Conservation (phyloP, 2,329 filamentous ascomycete genomes). For the Pseudogymnoascus sp. region DNA sequence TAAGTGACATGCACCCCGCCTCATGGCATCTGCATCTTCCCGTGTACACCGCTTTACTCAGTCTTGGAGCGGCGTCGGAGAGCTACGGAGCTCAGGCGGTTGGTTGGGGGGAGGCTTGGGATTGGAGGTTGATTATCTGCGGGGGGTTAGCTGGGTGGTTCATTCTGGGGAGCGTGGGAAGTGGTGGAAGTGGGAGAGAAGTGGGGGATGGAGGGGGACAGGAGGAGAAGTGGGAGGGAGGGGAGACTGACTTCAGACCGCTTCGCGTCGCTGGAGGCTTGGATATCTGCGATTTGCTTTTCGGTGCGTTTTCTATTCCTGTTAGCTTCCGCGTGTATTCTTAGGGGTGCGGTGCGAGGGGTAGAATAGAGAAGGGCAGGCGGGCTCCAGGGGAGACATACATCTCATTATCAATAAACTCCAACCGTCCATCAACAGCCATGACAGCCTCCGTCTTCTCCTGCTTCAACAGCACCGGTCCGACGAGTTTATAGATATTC, state of each 20-base stretch:
- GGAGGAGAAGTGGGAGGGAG: neutral
- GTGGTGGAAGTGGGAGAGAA: neutral
- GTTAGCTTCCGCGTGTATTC: neutral
- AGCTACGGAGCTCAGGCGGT: neutral
- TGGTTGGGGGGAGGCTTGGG: neutral
- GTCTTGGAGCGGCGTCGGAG: neutral
- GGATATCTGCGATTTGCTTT: conserved; percentile 52
- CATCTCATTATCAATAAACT: conserved; percentile 94
- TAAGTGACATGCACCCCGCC: neutral
- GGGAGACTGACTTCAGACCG: conserved; percentile 49
- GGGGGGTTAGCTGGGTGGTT: neutral
- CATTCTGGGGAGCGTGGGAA: neutral
- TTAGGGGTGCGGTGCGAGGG: no score
- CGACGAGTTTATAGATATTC: conserved; percentile 91
- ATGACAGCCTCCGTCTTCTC: conserved; percentile 83
- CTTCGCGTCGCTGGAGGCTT: conserved; percentile 55
- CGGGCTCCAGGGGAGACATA: no score
- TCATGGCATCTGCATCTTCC: neutral
- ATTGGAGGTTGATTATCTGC: conserved; percentile 2
- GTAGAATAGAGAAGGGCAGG: no score
- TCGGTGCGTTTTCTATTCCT: conserved; percentile 53
- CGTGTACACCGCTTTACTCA: neutral
- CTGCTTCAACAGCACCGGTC: conserved; percentile 88
- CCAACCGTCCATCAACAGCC: conserved; percentile 81
- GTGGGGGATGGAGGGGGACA: neutral